Evolutionary conservation across 306 rosid species (phyloP), one percentile per base, ranked within the genome.

Genomic region (Gillenia trifoliata): DNA sequence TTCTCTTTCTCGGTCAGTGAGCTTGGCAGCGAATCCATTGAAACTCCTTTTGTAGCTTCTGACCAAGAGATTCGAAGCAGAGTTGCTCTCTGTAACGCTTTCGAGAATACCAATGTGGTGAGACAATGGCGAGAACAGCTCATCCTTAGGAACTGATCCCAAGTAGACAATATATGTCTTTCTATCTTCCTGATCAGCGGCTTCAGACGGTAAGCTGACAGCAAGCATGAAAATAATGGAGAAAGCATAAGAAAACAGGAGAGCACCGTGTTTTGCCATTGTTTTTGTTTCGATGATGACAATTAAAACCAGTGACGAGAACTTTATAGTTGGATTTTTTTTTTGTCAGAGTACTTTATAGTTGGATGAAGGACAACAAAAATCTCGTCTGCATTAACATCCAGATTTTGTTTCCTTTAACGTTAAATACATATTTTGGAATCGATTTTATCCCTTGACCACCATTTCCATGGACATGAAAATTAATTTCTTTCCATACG

Each of bases 11-110:
- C 33, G 52, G 20, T 77, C 66, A 8, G 75, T 57, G 10, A 77
- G 80, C 63, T 22, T 59, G n/a, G 68, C 80, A 3, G 68, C 80
- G 43, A 77, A 77, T 43, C 75, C 80, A 6, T 47, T 77, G 75
- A 77, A 77, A 23, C 80, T 68, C 70, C 29, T 77, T 28, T 16
- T 23, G 63, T 68, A 68, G 34, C 80, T 77, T 68, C 59, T 45
- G 19, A 25, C 9, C 36, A 43, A 12, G 17, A 36, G 23, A 65
- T 38, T 38, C 6, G 30, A 4, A 3, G 70, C 30, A 45, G 34
- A 45, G 47, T 3, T 68, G 23, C 23, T 43, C 17, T 25, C 15
- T 11, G 47, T 56, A 47, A 45, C 57, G 8, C 56, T 68, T 8
- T 68, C 38, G 4, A 45, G 56, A 25, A 68, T 11, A 5, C 50